Evolutionary conservation across 2,329 filamentous ascomycete genomes (phyloP).

Genomic region (Alternaria sp.): DNA sequence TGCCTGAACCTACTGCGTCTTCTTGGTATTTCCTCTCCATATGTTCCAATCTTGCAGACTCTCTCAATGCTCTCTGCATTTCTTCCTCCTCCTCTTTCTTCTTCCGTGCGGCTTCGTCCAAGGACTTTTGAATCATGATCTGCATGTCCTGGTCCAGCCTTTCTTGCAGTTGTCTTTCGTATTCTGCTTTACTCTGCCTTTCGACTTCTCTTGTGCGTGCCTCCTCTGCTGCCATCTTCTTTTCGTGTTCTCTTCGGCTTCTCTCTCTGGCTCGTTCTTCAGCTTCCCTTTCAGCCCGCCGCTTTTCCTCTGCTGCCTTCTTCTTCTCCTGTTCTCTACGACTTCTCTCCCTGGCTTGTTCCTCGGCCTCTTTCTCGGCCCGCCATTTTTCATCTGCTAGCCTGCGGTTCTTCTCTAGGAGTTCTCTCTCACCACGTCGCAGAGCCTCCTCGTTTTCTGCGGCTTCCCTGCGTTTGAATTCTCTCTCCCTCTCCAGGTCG

Average conservation of each 20-base stretch:
- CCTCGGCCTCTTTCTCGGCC: conserved; percentile 2
- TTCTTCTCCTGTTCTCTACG: not conserved
- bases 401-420: conserved; percentile 4
- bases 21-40: conserved; percentile 9
- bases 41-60: conserved; percentile 2
- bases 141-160: conserved; percentile 18
- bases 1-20: conserved; percentile 9
- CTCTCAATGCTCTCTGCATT: conserved; percentile 14
- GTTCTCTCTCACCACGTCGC: conserved; percentile 17
- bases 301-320: conserved; percentile 7
- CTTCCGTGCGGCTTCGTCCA: conserved; percentile 13
- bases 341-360: not conserved
- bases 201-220: conserved; percentile 7
- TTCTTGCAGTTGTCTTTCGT: conserved; percentile 11
- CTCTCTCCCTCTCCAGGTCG: conserved; percentile 16
- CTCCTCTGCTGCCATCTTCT: conserved; percentile 9
- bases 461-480: conserved; percentile 20
- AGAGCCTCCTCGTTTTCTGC: conserved; percentile 15
- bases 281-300: not conserved
- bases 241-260: conserved; percentile 1
- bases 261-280: not conserved
- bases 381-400: not conserved
- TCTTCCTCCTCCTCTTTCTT: conserved; percentile 21
- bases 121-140: conserved; percentile 19
- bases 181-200: conserved; percentile 10